A percentile compares a stretch with the other conserved stretches of the same genome.
These are phyloP conservation scores for Breynia disticha DNA, from an alignment of 441 rosid species.

Conservation along the genomic window DNA sequence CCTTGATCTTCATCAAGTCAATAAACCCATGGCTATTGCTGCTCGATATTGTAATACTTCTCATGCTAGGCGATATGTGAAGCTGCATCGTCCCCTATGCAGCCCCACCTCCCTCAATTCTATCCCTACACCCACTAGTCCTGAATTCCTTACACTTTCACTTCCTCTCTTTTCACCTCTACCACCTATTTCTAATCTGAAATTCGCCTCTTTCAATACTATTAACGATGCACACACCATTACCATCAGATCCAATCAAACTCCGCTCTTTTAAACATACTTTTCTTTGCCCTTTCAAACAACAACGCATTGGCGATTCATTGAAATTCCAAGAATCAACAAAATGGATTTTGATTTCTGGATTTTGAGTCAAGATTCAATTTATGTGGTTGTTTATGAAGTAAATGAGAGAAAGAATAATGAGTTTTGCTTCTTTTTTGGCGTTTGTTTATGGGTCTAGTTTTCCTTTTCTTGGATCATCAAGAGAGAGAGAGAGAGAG, in stretches of 20 bases:
- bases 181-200: background rate
- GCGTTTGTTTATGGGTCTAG: no score
- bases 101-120: constrained; percentile 37
- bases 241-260: constrained; percentile 64
- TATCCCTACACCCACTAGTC: constrained; percentile 7
- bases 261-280: constrained; percentile 15
- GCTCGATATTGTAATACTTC: constrained; percentile 93
- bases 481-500: constrained; percentile 19
- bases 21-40: constrained; percentile 76
- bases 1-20: constrained; percentile 99
- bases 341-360: no score
- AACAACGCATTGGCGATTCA: background rate
- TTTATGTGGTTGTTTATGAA: no score
- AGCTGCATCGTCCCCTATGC: constrained; percentile 91
- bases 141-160: background rate
- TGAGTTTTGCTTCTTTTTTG: constrained; percentile 19
- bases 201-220: background rate
- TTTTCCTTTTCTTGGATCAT: constrained; percentile 19
- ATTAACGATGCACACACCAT: constrained; percentile 4
- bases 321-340: constrained; percentile 18
- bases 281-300: background rate
- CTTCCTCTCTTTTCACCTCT: no score
- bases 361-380: no score
- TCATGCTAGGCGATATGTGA: constrained; percentile 99
- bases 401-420: constrained; percentile 14